phyloP scores from a whole-genome alignment of 2,329 filamentous ascomycete species.

The Botryotinia globosa region DNA sequence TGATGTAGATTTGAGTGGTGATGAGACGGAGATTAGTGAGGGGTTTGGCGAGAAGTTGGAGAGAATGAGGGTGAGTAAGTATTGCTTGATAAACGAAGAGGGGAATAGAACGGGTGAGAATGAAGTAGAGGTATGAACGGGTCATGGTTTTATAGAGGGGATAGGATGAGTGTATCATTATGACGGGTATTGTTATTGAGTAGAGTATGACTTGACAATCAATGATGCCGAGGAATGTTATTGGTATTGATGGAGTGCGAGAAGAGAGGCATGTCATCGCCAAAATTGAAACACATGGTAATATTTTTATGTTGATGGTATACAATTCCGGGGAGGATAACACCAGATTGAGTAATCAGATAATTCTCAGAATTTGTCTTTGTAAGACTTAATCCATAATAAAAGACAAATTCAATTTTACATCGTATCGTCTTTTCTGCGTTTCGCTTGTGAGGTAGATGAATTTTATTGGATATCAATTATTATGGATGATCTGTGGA shows the following conservation, averaged over 20 bases:
- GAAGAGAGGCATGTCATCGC: not conserved
- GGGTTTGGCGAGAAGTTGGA: slow-evolving; percentile 16
- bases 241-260: not conserved
- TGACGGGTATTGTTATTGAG: not conserved
- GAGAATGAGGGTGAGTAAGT: slow-evolving; percentile 6
- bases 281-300: not conserved
- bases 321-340: not conserved
- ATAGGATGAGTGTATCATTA: not conserved
- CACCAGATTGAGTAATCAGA: not conserved
- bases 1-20: not conserved
- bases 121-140: not conserved
- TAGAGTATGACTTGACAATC: not conserved
- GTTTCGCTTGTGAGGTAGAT: not conserved
- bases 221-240: no score
- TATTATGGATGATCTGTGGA: not conserved
- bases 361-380: not conserved
- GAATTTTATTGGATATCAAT: not conserved
- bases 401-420: not conserved
- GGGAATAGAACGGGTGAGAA: not conserved
- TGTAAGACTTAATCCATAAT: not conserved
- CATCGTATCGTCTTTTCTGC: no score
- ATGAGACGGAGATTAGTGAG: slow-evolving; percentile 20
- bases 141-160: not conserved
- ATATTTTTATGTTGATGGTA: slow-evolving; percentile 7
- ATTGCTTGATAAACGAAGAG: not conserved